Evolutionary conservation across 345 rosid species (phyloP).

Genomic region (Trapa incisa): DNA sequence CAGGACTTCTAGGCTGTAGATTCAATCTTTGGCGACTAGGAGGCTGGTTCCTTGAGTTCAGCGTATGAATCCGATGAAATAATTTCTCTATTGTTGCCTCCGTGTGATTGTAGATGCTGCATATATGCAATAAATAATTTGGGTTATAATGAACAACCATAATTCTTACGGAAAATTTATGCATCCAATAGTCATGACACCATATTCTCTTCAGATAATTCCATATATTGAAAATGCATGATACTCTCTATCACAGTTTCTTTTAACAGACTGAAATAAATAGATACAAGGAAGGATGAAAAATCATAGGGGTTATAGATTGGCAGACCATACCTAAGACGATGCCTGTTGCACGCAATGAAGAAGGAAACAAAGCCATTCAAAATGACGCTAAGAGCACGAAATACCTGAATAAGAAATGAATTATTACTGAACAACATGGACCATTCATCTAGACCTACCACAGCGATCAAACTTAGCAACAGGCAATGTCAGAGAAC

Average conservation of each 20-base stretch:
- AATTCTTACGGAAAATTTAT: background rate
- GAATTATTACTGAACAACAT: background rate
- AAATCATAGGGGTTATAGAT: background rate
- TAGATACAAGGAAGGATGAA: background rate
- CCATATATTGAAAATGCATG: background rate
- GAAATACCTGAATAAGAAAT: slow-evolving; percentile 52
- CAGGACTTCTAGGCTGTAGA: slow-evolving; percentile 4
- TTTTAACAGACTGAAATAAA: background rate
- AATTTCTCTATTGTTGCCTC: slow-evolving; percentile 19
- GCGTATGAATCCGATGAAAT: slow-evolving; percentile 10
- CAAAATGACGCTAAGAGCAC: slow-evolving; percentile 78
- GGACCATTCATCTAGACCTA: slow-evolving; percentile 5
- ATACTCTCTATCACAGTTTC: too few species aligned
- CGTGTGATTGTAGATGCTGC: slow-evolving; percentile 25
- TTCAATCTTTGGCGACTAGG: slow-evolving; percentile 6
- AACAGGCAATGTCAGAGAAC: slow-evolving; percentile 19
- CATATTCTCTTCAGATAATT: background rate
- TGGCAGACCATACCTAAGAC: slow-evolving; percentile 53
- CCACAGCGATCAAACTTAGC: background rate
- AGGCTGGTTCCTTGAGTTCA: slow-evolving; percentile 7
- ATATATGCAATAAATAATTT: background rate
- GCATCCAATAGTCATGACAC: too few species aligned
- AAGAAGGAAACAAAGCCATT: slow-evolving; percentile 84
- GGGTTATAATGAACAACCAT: background rate
- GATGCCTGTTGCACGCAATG: slow-evolving; percentile 90